Conservation (phyloP, 2,329 filamentous ascomycete genomes). For the Phoma herbarum region DNA sequence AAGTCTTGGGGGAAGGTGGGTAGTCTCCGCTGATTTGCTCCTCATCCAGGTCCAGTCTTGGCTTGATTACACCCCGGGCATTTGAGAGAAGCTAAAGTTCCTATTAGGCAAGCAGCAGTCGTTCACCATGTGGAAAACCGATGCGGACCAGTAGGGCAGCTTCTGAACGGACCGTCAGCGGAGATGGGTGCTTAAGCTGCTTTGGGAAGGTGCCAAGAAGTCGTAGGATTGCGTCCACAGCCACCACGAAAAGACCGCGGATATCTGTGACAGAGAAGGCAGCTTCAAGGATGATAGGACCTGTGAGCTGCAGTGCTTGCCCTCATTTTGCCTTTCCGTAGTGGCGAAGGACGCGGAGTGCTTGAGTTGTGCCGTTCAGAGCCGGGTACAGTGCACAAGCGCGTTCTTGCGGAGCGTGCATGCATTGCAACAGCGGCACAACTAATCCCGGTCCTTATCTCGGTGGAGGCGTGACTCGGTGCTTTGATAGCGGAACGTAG, state of each 20-base stretch:
- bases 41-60: constrained; percentile 25
- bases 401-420: not conserved
- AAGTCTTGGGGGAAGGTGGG: constrained; percentile 25
- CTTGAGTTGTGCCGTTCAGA: not conserved
- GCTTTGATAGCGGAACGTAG: constrained; percentile 13
- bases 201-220: constrained; percentile 36
- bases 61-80: constrained; percentile 23
- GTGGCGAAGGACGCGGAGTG: constrained; percentile 3
- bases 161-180: constrained; percentile 6
- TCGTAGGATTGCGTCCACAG: constrained; percentile 13
- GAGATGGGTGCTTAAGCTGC: constrained; percentile 1
- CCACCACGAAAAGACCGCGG: constrained; percentile 19
- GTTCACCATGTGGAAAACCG: constrained; percentile 13
- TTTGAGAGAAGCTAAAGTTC: constrained; percentile 27
- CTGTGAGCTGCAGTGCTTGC: constrained; percentile 1
- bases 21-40: constrained; percentile 25
- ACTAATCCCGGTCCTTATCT: constrained; percentile 13
- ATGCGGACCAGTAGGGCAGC: constrained; percentile 16
- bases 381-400: not conserved
- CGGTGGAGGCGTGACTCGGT: constrained; percentile 11
- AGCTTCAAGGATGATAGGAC: constrained; percentile 1
- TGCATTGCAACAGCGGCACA: constrained; percentile 3
- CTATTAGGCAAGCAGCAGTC: constrained; percentile 15
- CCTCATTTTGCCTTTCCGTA: not conserved
- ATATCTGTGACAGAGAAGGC: constrained; percentile 9